Conservation (phyloP, 352 stramenopile genomes). For the Bremia lactucae region DNA sequence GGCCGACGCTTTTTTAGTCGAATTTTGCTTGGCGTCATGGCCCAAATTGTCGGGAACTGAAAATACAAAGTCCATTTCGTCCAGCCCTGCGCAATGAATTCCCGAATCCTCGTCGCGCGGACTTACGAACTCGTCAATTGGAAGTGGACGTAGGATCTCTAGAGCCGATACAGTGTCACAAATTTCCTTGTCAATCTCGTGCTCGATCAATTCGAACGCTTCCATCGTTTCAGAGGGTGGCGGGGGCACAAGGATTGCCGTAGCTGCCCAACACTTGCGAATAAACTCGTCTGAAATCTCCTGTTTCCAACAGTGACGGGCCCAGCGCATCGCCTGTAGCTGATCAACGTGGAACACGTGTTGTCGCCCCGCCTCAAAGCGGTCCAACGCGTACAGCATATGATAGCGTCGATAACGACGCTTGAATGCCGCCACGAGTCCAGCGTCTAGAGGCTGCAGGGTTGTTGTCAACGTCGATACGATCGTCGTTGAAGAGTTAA, state of each 20-base stretch:
- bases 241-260: constrained; percentile 21
- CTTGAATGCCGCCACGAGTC: constrained; percentile 41
- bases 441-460: constrained; percentile 30
- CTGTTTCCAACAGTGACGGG: constrained; percentile 34
- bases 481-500: too few species aligned
- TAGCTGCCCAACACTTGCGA: constrained; percentile 30
- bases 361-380: constrained; percentile 32
- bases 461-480: constrained; percentile 12
- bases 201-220: constrained; percentile 27
- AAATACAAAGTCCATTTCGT: constrained; percentile 34
- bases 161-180: constrained; percentile 33
- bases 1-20: constrained; percentile 14
- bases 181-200: constrained; percentile 37
- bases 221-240: constrained; percentile 12
- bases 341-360: constrained; percentile 38
- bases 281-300: constrained; percentile 24
- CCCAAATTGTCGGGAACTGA: constrained; percentile 22
- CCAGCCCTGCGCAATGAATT: constrained; percentile 32
- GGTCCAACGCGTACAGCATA: constrained; percentile 41
- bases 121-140: constrained; percentile 39
- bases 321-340: constrained; percentile 46
- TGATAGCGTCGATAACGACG: constrained; percentile 41
- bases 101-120: constrained; percentile 31
- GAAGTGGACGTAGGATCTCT: constrained; percentile 28
- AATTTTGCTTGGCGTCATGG: constrained; percentile 11